Percentiles rank a stretch among this genome's conserved stretches.
These are phyloP conservation scores for Actinidia arguta DNA, from an alignment of 179 eudicot species.

Conservation along the genomic window DNA sequence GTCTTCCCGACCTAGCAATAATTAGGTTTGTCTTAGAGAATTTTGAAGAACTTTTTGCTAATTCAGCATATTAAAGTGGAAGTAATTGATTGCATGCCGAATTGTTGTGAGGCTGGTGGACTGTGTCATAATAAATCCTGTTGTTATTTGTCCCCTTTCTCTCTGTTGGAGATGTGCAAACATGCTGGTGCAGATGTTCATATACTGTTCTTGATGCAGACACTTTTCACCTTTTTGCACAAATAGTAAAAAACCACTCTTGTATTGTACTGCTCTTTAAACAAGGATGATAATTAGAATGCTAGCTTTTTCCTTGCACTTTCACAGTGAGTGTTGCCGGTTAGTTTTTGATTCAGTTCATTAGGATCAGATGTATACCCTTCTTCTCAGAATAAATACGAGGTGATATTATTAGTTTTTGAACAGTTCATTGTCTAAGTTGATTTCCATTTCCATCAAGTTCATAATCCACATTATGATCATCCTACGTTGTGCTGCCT, in stretches of 20 bases:
- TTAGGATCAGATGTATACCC: background rate
- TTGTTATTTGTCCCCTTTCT: background rate
- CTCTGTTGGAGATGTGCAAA: background rate
- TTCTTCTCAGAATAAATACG: background rate
- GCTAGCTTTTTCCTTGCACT: background rate
- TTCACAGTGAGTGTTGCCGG: background rate
- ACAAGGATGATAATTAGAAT: background rate
- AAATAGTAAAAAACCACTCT: background rate
- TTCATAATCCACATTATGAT: background rate
- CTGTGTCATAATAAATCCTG: background rate
- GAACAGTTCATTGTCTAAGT: background rate
- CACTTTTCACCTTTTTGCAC: background rate
- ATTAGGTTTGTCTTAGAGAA: background rate
- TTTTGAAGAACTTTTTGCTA: background rate
- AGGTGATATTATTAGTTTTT: background rate
- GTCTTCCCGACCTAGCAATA: too few species aligned
- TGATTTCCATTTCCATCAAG: background rate
- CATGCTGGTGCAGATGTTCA: background rate
- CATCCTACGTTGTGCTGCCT: slow-evolving; percentile 15
- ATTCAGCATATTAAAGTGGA: background rate
- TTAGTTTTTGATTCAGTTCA: too few species aligned
- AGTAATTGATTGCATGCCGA: slow-evolving; percentile 5
- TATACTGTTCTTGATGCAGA: background rate
- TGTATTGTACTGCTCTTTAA: background rate
- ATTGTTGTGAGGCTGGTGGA: background rate